A percentile compares a stretch with the other conserved stretches of the same genome.
These are phyloP conservation scores for Mucor velutinosus DNA, from an alignment of 371 early-diverging fungal genomes.

Conservation along the genomic window DNA sequence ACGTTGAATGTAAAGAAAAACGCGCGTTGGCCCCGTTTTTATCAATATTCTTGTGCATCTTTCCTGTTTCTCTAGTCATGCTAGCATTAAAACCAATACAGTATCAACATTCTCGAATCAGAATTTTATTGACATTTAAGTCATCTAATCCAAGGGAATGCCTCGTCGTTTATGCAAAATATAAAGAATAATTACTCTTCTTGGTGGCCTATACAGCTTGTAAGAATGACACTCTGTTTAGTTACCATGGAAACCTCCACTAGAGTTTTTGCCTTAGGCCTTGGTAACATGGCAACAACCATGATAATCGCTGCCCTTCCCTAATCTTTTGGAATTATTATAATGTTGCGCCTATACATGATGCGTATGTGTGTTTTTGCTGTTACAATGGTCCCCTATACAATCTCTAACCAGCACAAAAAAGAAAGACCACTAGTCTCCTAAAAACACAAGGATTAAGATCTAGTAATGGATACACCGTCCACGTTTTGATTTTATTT, in stretches of 20 bases:
- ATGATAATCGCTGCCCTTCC: neutral
- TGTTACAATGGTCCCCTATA: neutral
- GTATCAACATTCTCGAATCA: neutral
- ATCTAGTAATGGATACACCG: neutral
- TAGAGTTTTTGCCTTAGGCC: neutral
- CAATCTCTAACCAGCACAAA: neutral
- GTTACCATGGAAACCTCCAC: neutral
- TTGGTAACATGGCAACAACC: neutral
- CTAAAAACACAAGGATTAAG: neutral
- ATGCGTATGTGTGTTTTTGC: neutral
- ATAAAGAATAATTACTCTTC: neutral
- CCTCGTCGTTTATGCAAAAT: neutral
- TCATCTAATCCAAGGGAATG: neutral
- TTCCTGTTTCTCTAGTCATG: neutral
- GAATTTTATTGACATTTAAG: neutral
- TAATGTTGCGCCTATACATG: slow-evolving; percentile 1
- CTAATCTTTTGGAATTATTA: neutral
- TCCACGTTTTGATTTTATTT: slow-evolving; percentile 1
- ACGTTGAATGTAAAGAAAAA: neutral
- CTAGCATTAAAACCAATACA: slow-evolving; percentile 2
- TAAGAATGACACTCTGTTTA: neutral
- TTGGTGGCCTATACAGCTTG: neutral
- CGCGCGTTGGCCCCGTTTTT: slow-evolving; percentile 3
- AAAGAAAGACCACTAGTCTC: neutral
- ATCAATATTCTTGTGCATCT: slow-evolving; percentile 1